These are phyloP conservation scores for Aureobasidium subglaciale DNA, from an alignment of 2,329 filamentous ascomycete species.

Conservation along the genomic window DNA sequence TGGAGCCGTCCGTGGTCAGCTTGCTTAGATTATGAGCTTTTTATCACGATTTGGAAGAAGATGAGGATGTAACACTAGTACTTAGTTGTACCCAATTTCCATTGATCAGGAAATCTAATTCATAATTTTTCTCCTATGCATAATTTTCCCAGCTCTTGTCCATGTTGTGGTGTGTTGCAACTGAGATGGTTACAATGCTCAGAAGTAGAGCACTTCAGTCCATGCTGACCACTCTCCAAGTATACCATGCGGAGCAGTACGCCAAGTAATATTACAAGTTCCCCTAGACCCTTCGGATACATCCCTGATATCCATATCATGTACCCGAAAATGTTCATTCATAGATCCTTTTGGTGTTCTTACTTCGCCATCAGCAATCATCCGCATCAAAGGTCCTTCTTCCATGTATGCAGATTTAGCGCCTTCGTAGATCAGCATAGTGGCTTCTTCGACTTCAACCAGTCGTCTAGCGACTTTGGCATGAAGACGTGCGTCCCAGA, in stretches of 20 bases:
- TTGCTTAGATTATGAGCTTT: constrained; percentile 21
- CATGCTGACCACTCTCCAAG: background rate
- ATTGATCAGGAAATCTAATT: background rate
- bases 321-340: background rate
- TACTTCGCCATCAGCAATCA: background rate
- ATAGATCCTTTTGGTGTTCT: background rate
- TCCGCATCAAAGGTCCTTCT: background rate
- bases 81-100: background rate
- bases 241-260: background rate
- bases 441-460: constrained; percentile 23
- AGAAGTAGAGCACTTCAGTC: background rate
- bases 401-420: background rate
- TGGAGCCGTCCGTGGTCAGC: constrained; percentile 48
- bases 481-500: constrained; percentile 18
- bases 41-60: background rate
- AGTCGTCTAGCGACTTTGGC: constrained; percentile 26
- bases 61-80: background rate
- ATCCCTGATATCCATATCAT: background rate
- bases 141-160: too few species aligned
- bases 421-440: background rate
- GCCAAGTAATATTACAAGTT: background rate
- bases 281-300: background rate
- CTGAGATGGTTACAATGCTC: too few species aligned
- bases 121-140: background rate
- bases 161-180: too few species aligned